Evolutionary conservation across 495 filamentous ascomycete genomes (phyloP).

Genomic region (Penicillium goetzii): DNA sequence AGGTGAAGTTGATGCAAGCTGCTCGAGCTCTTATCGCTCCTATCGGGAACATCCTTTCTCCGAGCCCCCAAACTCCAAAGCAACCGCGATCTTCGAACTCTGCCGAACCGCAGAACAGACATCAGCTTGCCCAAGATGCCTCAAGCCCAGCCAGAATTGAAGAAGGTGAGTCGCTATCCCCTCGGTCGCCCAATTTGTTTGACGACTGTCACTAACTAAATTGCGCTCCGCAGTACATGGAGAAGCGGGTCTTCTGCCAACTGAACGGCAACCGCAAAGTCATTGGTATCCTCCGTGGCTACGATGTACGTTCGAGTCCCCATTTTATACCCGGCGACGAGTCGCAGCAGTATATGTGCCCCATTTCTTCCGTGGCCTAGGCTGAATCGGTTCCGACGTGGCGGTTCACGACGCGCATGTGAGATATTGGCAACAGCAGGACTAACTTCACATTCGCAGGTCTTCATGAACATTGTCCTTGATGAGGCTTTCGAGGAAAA

Average conservation of each 20-base stretch:
- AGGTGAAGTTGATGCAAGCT: conserved; percentile 15
- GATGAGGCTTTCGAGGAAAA: conserved; percentile 99
- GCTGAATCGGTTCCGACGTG: background rate
- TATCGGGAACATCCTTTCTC: conserved; percentile 41
- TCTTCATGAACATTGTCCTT: conserved; percentile 97
- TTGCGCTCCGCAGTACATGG: conserved; percentile 78
- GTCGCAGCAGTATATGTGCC: background rate
- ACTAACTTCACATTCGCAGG: conserved; percentile 54
- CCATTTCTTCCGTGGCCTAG: background rate
- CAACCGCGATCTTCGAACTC: conserved; percentile 21
- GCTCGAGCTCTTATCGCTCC: conserved; percentile 35
- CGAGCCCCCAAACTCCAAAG: conserved; percentile 36
- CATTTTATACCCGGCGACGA: background rate
- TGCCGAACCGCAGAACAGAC: conserved; percentile 21
- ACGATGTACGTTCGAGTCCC: conserved; percentile 72
- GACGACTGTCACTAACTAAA: conserved; percentile 15
- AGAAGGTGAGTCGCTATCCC: conserved; percentile 70
- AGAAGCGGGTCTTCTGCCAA: conserved; percentile 97
- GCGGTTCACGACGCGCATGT: background rate
- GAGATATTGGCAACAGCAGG: background rate
- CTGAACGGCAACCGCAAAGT: conserved; percentile 97
- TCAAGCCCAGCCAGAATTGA: conserved; percentile 97
- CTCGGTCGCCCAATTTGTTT: background rate
- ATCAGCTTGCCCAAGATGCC: conserved; percentile 70
- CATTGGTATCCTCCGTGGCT: conserved; percentile 89